Percentiles rank a stretch among this genome's conserved stretches.
Evolutionary conservation across 192 early-diverging fungal genomes (phyloP).

Genomic region (Linnemannia schmuckeri): DNA sequence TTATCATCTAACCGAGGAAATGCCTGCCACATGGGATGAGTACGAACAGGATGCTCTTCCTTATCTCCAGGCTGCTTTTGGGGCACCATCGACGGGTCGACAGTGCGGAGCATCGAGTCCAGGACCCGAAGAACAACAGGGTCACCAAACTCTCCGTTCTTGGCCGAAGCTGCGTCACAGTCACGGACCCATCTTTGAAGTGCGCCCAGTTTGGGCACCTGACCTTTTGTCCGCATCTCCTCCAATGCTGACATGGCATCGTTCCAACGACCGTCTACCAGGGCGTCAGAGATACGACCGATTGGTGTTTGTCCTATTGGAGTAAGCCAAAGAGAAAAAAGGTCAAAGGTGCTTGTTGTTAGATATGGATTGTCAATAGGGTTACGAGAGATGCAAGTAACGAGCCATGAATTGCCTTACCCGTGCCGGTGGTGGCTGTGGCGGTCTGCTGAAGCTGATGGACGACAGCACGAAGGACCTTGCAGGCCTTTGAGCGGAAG

Average conservation of each 20-base stretch:
- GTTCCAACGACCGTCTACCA: slow-evolving; percentile 67
- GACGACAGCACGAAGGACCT: slow-evolving; percentile 64
- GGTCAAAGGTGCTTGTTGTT: not conserved
- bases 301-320: slow-evolving; percentile 56
- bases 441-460: slow-evolving; percentile 62
- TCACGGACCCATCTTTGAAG: slow-evolving; percentile 80
- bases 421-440: slow-evolving; percentile 59
- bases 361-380: not conserved
- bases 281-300: slow-evolving; percentile 64
- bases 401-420: not conserved
- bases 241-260: slow-evolving; percentile 65
- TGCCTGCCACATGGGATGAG: slow-evolving; percentile 59
- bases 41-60: slow-evolving; percentile 35
- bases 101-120: slow-evolving; percentile 74
- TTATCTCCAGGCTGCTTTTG: slow-evolving; percentile 9
- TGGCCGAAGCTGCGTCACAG: slow-evolving; percentile 73
- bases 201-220: slow-evolving; percentile 69
- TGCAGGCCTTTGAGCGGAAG: slow-evolving; percentile 64
- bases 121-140: slow-evolving; percentile 67
- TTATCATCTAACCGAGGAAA: slow-evolving; percentile 42
- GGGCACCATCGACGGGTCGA: slow-evolving; percentile 68
- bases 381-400: not conserved
- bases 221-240: slow-evolving; percentile 65
- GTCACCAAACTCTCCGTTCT: slow-evolving; percentile 57
- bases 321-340: not conserved